phyloP scores from a whole-genome alignment of 257 asterid species.

The Solanum piurae region DNA sequence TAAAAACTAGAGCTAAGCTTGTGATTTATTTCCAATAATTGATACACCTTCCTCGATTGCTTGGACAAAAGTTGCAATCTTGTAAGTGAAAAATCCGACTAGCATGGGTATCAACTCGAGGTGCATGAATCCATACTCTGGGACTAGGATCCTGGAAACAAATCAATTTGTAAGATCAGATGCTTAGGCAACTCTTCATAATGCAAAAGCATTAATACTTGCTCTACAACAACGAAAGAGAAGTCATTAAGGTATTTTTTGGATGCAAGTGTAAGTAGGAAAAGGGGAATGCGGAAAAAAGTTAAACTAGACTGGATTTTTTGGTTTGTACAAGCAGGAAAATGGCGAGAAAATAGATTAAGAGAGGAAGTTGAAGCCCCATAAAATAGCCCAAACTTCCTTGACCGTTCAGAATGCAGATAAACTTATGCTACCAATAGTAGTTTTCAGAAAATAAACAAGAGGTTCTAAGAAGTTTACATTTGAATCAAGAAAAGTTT shows the following conservation, averaged over 20 bases:
- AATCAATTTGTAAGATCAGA: not conserved
- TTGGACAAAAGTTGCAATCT: constrained; percentile 73
- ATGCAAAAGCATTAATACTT: not conserved
- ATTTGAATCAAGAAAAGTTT: not conserved
- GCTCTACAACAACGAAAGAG: not conserved
- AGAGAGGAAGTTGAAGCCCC: not conserved
- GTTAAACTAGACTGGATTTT: not conserved
- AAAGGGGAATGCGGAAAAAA: not conserved
- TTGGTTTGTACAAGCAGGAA: not conserved
- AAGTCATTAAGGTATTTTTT: not conserved
- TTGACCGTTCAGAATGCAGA: not conserved
- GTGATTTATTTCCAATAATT: constrained; percentile 20
- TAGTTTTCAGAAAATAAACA: not conserved
- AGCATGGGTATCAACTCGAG: constrained; percentile 85
- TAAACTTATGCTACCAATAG: not conserved
- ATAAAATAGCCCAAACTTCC: not conserved
- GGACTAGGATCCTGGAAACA: constrained; percentile 61
- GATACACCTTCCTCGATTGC: constrained; percentile 56
- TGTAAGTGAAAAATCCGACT: constrained; percentile 89
- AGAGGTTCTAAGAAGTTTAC: not conserved
- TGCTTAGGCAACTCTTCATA: not conserved
- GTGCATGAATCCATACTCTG: constrained; percentile 70
- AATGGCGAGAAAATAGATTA: not conserved
- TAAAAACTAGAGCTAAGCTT: constrained; percentile 13
- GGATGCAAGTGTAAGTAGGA: not conserved